Evolutionary conservation across 2,329 filamentous ascomycete species (phyloP), one percentile per base, ranked within the genome.

Genomic region (Aspergillus pseudoglaucus): DNA sequence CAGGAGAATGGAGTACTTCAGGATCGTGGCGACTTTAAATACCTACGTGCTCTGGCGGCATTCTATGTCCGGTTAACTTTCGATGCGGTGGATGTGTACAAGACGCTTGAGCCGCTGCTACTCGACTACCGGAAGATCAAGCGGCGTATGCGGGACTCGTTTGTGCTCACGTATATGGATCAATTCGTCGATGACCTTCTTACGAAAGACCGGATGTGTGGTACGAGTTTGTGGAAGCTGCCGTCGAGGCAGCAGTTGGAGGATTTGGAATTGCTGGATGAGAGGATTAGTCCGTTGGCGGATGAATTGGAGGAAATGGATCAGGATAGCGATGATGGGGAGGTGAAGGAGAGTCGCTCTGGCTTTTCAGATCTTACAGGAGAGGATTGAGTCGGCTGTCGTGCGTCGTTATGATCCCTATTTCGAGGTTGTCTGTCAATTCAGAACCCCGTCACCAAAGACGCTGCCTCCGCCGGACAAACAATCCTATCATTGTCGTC

Each of bases 41-140:
- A 98, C 68, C 75, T 98, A 46, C 83, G 90, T 49, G 90, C 88
- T 1, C 75, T 98, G 54, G 91, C 90, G 0, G 85, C 85, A 1
- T 97, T 98, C 66, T 97, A 98, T 68, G 81, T 95, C n/a, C 78
- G 93, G 10, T 73, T 98, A 59, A 95, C 93, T 15, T 85, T 91
- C 63, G 80, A 84, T 56, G 82, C 89, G 5, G 85, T 85, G 58
- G 85, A 93, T 48, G 84, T 97, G 4, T 95, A 91, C 68, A 72
- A 70, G 48, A 81, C 81, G 14, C 74, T 98, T 39, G 93, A 98
- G 73, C 88, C 89, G 23, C 83, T 87, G 48, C 73, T 98, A 44
- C 81, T 82, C 52, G 93, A 98, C 64, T 79, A 81, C 55, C 76
- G 93, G 57, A 98, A 97, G 72, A 64, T 98, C 68, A 83, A 87